Base-by-base conservation (phyloP, 2,329 filamentous ascomycete genomes). In the Trichophyton benhamiae region DNA sequence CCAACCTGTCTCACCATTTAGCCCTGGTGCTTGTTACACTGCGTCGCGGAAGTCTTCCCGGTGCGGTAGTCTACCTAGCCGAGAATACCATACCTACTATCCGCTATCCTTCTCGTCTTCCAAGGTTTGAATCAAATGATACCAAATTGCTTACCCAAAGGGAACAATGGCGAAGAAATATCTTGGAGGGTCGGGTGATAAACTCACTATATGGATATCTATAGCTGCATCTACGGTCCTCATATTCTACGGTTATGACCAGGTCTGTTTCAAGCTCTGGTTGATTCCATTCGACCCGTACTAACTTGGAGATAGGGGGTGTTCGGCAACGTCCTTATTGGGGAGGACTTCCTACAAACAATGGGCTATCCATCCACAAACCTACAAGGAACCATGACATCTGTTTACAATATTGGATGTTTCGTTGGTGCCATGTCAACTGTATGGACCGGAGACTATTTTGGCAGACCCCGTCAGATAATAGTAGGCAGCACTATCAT, bases 401-500 rank as follows among this genome's bases (percentile, higher is more conserved):
- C 63, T 11, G 59, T 69, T 30, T 69, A 71, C 63, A 70, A 71
- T 52, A 66, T 79, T 22, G 80, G 79, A 1, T 79, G 77, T 48
- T 60, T 60, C 30, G 25, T 60, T 52, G 59, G 59, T n/a, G 44
- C 44, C 17, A 53, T 60, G 46, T 60, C 30, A 11, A 55, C 59
- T 17, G 27, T 60, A 5, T 52, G 44, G 44, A 60, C 59, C 9
- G 59, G 59, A 6, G 67, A 71, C 38, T 63, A 60, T 53, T 61
- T 71, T 3, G 70, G 70, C 13, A 67, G 70, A 38, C 64, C 65
- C 7, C 72, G 69, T 57, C 77, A 79, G 0, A 79, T 79, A 62
- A 81, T 83, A 65, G 74, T 81, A 55, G 82, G 82, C 33, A 76
- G 80, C 17, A 71, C 80, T 52, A 81, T 83, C 63, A 64, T 71